A percentile compares a stretch with the other conserved stretches of the same genome.
Evolutionary conservation across 106 monocot genomes (phyloP).

Genomic region (Dioscorea zingiberensis): DNA sequence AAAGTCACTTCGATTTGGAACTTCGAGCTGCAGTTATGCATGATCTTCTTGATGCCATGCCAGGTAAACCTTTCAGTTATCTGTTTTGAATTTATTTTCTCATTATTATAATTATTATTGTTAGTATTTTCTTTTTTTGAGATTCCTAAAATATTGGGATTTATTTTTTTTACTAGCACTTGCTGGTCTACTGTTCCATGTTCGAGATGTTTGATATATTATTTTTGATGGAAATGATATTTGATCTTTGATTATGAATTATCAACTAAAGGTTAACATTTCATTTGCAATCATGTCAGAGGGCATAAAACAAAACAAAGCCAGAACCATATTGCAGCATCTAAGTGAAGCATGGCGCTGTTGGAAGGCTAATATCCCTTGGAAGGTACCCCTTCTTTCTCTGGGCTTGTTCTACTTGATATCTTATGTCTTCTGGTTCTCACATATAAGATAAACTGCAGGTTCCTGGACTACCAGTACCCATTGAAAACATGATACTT

Average conservation of each 20-base stretch:
- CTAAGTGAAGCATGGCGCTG: conserved; percentile 99
- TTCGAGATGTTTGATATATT: no score
- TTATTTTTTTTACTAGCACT: no score
- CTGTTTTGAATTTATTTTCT: conserved; percentile 4
- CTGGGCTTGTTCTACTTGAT: no score
- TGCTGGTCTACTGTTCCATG: no score
- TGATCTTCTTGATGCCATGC: conserved; percentile 99
- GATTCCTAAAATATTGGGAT: no score
- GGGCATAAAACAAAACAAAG: conserved; percentile 99
- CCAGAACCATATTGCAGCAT: conserved; percentile 96
- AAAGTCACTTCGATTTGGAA: conserved; percentile 99
- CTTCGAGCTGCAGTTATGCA: conserved; percentile 99
- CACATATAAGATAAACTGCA: conserved; percentile 15
- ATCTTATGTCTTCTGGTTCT: no score
- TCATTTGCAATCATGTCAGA: conserved; percentile 26
- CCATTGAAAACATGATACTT: conserved; percentile 99
- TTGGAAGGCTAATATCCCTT: conserved; percentile 99
- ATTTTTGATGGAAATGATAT: no score
- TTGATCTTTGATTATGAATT: no score
- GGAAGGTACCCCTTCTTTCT: conserved; percentile 55
- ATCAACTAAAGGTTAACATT: no score
- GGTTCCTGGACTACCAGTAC: conserved; percentile 98
- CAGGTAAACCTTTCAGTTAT: conserved; percentile 38
- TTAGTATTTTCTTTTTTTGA: no score
- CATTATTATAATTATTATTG: not conserved